Evolutionary conservation across 352 stramenopile genomes (phyloP).

Genomic region (Phytophthora quininea): DNA sequence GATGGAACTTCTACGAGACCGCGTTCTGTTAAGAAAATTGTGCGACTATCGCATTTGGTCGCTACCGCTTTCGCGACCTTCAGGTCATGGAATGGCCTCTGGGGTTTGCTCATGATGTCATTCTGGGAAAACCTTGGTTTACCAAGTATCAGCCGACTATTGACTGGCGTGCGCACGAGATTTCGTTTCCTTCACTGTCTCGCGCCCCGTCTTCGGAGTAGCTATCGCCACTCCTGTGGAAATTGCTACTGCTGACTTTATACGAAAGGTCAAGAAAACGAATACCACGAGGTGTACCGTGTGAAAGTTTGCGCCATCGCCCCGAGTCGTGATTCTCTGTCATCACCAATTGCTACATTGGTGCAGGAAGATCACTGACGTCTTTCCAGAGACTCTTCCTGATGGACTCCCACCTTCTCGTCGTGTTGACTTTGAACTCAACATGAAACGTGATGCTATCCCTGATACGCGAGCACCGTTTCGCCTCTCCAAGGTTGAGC

Average conservation of each 20-base stretch:
- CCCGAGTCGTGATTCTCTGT: background rate
- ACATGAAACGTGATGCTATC: constrained; percentile 25
- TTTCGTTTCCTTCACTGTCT: constrained; percentile 1
- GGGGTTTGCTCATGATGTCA: constrained; percentile 16
- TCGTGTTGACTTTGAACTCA: constrained; percentile 24
- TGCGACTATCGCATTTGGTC: constrained; percentile 3
- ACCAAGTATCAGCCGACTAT: constrained; percentile 16
- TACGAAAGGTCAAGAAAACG: constrained; percentile 9
- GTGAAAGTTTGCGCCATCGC: constrained; percentile 12
- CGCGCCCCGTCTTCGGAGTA: background rate
- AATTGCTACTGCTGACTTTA: constrained; percentile 14
- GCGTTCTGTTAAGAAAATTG: background rate
- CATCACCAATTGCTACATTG: background rate
- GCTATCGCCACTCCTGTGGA: constrained; percentile 6
- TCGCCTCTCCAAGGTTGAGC: constrained; percentile 13
- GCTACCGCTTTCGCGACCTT: constrained; percentile 6
- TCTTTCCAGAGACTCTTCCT: constrained; percentile 18
- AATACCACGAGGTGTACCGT: constrained; percentile 17
- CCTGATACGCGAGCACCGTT: constrained; percentile 18
- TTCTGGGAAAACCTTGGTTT: constrained; percentile 25
- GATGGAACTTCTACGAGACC: background rate
- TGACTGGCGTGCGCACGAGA: constrained; percentile 13
- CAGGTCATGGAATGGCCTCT: constrained; percentile 20
- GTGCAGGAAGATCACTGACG: constrained; percentile 18
- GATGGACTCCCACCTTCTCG: constrained; percentile 15